Conservation (phyloP, 257 asterid species). For the Solanum etuberosum region DNA sequence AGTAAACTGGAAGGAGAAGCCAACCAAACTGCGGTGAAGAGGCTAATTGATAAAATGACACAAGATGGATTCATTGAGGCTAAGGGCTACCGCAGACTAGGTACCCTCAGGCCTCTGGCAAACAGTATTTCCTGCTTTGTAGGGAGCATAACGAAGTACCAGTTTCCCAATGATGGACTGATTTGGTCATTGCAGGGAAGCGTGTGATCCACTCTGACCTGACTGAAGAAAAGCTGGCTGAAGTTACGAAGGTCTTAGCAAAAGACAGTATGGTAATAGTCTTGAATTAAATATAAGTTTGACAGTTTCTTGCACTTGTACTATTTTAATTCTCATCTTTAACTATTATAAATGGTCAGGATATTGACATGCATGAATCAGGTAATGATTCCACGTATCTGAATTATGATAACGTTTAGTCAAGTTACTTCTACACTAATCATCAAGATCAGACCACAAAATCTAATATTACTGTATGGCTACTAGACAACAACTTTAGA, state of each 20-base stretch:
- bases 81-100: constrained; percentile 62
- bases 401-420: background rate
- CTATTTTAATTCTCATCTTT: background rate
- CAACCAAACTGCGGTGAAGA: constrained; percentile 43
- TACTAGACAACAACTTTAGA: constrained; percentile 30
- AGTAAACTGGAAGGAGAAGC: constrained; percentile 69
- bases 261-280: constrained; percentile 46
- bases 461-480: background rate
- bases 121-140: background rate
- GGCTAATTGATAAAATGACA: constrained; percentile 77
- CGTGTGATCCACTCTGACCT: constrained; percentile 87
- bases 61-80: constrained; percentile 74
- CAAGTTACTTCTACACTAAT: background rate
- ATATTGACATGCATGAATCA: constrained; percentile 37
- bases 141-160: background rate
- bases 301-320: background rate
- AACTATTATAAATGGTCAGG: constrained; percentile 25
- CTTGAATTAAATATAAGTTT: background rate
- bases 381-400: constrained; percentile 14
- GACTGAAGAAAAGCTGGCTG: constrained; percentile 53
- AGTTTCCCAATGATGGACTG: background rate
- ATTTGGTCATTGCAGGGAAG: constrained; percentile 52
- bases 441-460: background rate
- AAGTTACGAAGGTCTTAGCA: constrained; percentile 52
- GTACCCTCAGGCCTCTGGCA: constrained; percentile 17